Percentiles rank a stretch among this genome's conserved stretches.
Evolutionary conservation across 2,329 filamentous ascomycete species (phyloP).

Genomic region (Thermochaetoides dissita): DNA sequence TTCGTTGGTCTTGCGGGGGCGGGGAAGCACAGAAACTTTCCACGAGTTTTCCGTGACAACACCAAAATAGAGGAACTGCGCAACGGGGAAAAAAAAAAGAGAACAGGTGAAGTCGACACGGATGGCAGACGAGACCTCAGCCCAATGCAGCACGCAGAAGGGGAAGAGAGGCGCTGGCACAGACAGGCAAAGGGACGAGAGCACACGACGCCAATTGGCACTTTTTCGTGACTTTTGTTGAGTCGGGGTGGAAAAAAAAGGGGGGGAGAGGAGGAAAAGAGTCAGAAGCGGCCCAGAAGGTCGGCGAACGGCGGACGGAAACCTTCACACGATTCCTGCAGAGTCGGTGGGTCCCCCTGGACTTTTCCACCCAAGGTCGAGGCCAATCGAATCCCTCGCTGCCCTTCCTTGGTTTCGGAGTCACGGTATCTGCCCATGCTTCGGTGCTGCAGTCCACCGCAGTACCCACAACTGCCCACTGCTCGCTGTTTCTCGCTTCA

Average conservation of each 20-base stretch:
- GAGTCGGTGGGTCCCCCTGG: no score
- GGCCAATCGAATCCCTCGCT: no score
- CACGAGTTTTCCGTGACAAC: no score
- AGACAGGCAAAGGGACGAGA: not conserved
- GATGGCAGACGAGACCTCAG: not conserved
- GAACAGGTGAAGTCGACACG: not conserved
- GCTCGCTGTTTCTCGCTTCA: constrained; percentile 3
- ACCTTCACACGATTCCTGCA: no score
- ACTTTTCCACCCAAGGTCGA: no score
- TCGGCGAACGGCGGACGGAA: no score
- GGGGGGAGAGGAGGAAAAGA: not conserved
- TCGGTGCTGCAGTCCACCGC: no score
- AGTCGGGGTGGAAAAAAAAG: not conserved
- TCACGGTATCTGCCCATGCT: constrained; percentile 10
- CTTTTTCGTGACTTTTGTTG: constrained; percentile 1
- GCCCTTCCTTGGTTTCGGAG: constrained; percentile 8
- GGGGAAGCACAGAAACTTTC: no score
- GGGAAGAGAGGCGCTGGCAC: not conserved
- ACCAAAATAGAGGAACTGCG: no score
- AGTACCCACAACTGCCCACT: no score
- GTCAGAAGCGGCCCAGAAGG: constrained; percentile 1
- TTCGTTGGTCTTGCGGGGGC: no score
- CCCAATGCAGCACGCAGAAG: no score
- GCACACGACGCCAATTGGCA: not conserved
- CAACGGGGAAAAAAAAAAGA: not conserved